phyloP scores from a whole-genome alignment of 345 rosid genomes.

The Eucalyptus polyanthemos region DNA sequence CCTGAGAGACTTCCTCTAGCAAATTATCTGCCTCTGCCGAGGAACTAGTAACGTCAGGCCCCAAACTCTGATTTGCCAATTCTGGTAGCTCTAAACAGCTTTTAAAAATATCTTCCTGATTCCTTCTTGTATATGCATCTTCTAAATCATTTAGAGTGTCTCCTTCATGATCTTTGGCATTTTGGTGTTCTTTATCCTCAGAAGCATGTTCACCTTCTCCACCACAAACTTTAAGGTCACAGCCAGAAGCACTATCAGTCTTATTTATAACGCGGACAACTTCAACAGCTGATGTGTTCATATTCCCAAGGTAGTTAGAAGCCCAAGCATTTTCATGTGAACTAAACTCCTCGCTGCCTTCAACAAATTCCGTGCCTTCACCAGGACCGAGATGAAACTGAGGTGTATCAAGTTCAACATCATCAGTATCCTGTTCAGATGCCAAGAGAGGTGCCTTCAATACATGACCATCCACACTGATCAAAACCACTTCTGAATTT shows the following conservation, averaged over 20 bases:
- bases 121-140: conserved; percentile 6
- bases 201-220: conserved; percentile 17
- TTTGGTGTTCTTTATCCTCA: conserved; percentile 6
- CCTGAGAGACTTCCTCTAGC: not conserved
- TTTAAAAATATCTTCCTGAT: conserved; percentile 25
- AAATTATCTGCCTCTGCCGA: conserved; percentile 14
- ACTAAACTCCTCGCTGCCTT: conserved; percentile 44
- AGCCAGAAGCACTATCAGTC: conserved; percentile 7
- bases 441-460: conserved; percentile 68
- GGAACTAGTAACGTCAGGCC: conserved; percentile 6
- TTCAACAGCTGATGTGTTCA: conserved; percentile 21
- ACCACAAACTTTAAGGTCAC: conserved; percentile 12
- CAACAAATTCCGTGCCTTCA: conserved; percentile 54
- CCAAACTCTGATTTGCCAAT: conserved; percentile 10
- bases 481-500: conserved; percentile 68
- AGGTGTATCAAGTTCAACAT: conserved; percentile 49
- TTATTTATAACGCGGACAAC: conserved; percentile 6
- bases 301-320: conserved; percentile 25
- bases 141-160: conserved; percentile 3
- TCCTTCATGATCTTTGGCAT: conserved; percentile 4
- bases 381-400: conserved; percentile 81
- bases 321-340: conserved; percentile 42
- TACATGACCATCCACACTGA: conserved; percentile 80
- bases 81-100: conserved; percentile 39
- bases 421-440: conserved; percentile 46